Conservation (phyloP, 2,329 filamentous ascomycete species). For the Verticillium albo-atrum region DNA sequence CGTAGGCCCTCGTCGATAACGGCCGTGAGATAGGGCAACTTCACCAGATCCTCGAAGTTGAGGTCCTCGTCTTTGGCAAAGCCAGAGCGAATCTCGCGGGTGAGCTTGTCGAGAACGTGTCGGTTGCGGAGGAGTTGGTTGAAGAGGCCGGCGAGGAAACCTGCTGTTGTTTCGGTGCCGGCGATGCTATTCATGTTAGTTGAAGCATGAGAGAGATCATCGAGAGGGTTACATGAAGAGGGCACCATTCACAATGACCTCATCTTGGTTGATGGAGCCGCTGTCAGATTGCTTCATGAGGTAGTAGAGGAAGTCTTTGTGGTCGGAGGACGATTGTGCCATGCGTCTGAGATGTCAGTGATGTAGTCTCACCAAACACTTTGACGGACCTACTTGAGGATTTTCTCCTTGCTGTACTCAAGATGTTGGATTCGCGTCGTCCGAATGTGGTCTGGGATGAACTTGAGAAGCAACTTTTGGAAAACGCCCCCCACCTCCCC, state of each 20-base stretch:
- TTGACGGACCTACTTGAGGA: neutral
- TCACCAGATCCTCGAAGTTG: constrained; percentile 22
- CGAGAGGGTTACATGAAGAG: neutral
- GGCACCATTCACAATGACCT: constrained; percentile 1
- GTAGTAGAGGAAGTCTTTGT: constrained; percentile 2
- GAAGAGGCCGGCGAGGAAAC: constrained; percentile 24
- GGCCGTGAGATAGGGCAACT: constrained; percentile 28
- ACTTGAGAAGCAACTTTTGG: neutral
- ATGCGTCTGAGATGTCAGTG: neutral
- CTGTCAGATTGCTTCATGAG: neutral
- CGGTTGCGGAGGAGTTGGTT: constrained; percentile 27
- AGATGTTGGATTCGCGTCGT: constrained; percentile 3
- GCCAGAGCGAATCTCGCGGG: constrained; percentile 18
- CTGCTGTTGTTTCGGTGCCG: constrained; percentile 1
- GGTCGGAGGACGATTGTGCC: neutral
- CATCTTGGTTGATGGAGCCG: constrained; percentile 1
- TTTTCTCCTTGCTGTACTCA: constrained; percentile 2
- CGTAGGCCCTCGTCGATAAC: constrained; percentile 31
- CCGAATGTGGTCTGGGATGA: neutral
- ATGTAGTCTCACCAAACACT: neutral
- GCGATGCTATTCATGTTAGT: neutral
- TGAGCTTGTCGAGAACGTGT: constrained; percentile 18
- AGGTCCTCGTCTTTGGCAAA: constrained; percentile 17
- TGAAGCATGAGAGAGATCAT: neutral
- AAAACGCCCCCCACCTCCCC: neutral